phyloP scores from a whole-genome alignment of 176 grass and related monocot genomes.

The Bolboschoenus planiculmis region DNA sequence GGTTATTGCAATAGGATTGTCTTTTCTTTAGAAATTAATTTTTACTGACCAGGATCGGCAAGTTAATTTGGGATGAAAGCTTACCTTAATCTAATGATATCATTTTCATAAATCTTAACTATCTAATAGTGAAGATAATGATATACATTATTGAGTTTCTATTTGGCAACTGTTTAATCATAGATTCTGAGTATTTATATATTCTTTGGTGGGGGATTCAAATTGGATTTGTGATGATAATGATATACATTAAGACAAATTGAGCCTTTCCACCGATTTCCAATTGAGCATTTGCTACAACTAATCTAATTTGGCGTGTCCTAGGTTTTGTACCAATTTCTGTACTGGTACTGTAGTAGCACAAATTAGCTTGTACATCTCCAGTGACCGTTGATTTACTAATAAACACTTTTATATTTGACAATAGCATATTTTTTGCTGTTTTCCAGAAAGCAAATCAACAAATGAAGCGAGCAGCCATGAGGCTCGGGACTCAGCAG shows the following conservation, averaged over 20 bases:
- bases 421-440: slow-evolving; percentile 18
- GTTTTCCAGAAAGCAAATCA: slow-evolving; percentile 61
- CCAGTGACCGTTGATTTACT: background rate
- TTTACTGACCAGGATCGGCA: background rate
- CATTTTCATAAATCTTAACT: background rate
- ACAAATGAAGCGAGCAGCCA: slow-evolving; percentile 35
- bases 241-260: background rate
- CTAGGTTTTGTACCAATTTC: background rate
- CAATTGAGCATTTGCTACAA: background rate
- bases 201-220: background rate
- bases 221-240: background rate
- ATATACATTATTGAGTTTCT: background rate
- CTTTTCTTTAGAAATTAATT: background rate
- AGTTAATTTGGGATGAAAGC: background rate
- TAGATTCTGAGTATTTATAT: background rate
- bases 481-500: slow-evolving; percentile 38
- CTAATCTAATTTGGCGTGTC: background rate
- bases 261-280: background rate
- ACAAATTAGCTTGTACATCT: background rate
- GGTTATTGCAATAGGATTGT: background rate
- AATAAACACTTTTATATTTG: slow-evolving; percentile 14
- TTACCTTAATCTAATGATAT: background rate
- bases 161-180: background rate
- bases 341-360: background rate
- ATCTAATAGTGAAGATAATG: background rate